Percentiles rank a stretch among this genome's conserved stretches.
Conservation (phyloP, 257 asterid species). For the Petunia axillaris region DNA sequence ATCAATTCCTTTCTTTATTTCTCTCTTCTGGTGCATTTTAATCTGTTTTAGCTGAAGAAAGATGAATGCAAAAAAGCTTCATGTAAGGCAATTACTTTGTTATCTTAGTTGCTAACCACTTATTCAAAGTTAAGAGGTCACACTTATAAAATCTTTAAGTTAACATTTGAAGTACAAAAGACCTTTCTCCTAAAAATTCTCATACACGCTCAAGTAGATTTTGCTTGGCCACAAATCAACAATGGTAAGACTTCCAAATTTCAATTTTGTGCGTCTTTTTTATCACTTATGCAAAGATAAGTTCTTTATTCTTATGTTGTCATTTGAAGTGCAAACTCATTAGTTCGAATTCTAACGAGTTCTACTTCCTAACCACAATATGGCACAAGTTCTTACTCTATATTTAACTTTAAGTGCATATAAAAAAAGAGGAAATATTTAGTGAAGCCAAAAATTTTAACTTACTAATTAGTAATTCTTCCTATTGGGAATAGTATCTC, state of each 20-base stretch:
- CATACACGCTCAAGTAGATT: too few species aligned
- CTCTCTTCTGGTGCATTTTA: background rate
- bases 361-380: background rate
- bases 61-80: background rate
- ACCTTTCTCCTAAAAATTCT: too few species aligned
- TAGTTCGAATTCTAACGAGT: background rate
- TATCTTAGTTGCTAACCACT: background rate
- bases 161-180: too few species aligned
- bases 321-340: background rate
- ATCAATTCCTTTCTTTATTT: background rate
- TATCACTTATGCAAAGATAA: background rate
- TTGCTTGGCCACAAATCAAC: too few species aligned
- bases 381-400: background rate
- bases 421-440: too few species aligned
- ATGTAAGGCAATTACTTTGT: background rate
- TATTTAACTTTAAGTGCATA: too few species aligned
- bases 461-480: too few species aligned
- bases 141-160: background rate
- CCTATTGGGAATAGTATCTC: too few species aligned
- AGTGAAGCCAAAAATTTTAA: too few species aligned
- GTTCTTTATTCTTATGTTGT: background rate
- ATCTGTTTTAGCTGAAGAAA: background rate
- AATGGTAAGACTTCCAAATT: too few species aligned
- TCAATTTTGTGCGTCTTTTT: too few species aligned
- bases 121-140: too few species aligned